A percentile compares a stretch with the other conserved stretches of the same genome.
Conservation (phyloP, 2,329 filamentous ascomycete species). For the Fusarium verticillioides region DNA sequence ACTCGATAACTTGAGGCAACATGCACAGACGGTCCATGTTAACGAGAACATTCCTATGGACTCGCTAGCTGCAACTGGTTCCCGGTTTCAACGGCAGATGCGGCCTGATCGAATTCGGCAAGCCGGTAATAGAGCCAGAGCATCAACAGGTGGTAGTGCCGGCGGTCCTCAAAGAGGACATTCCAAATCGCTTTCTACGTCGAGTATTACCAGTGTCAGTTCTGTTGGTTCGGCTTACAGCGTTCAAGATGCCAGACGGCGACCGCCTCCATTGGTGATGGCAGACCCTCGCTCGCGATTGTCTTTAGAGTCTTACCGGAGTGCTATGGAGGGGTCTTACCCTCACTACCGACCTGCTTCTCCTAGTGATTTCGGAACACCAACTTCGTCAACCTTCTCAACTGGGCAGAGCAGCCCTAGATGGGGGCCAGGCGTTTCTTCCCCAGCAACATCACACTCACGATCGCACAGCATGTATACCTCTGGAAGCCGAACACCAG, state of each 20-base stretch:
- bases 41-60: constrained; percentile 97
- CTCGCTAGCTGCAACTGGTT: constrained; percentile 91
- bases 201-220: constrained; percentile 81
- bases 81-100: constrained; percentile 91
- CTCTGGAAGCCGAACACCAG: constrained; percentile 71
- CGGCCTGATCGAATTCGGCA: constrained; percentile 86
- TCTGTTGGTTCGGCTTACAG: constrained; percentile 75
- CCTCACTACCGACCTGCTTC: constrained; percentile 70
- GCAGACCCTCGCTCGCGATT: constrained; percentile 75
- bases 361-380: constrained; percentile 81
- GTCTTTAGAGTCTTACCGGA: constrained; percentile 75
- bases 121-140: constrained; percentile 76
- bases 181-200: constrained; percentile 85
- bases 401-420: constrained; percentile 80
- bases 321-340: constrained; percentile 72
- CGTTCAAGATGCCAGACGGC: constrained; percentile 73
- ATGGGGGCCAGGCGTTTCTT: constrained; percentile 74
- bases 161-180: constrained; percentile 80
- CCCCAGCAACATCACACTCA: constrained; percentile 76
- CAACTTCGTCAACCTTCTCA: constrained; percentile 85
- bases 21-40: constrained; percentile 96
- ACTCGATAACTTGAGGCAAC: constrained; percentile 93
- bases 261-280: constrained; percentile 87
- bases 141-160: constrained; percentile 80
- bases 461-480: constrained; percentile 78